Evolutionary conservation across 495 filamentous ascomycete species (phyloP).

Genomic region (Penicillium crystallinum): DNA sequence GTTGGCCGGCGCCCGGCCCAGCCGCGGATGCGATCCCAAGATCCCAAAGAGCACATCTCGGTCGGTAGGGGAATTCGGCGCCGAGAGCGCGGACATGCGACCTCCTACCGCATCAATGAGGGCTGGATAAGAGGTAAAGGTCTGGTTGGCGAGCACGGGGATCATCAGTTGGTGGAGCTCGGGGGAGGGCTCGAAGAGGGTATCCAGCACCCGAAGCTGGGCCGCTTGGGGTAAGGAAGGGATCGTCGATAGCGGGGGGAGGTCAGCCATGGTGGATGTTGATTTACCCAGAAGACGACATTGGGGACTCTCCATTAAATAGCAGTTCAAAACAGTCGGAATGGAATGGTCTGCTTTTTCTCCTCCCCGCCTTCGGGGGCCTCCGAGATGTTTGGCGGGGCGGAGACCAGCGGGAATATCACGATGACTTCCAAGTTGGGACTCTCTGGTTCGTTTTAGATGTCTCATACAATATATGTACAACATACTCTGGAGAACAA

Average conservation of each 20-base stretch:
- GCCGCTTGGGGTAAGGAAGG: constrained; percentile 51
- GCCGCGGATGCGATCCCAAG: constrained; percentile 78
- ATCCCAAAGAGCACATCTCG: constrained; percentile 60
- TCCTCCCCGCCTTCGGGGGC: constrained; percentile 27
- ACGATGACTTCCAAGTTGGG: background rate
- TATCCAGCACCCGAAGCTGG: constrained; percentile 63
- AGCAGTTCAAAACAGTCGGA: too few relatives aligned
- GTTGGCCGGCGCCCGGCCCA: constrained; percentile 61
- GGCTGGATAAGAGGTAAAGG: constrained; percentile 56
- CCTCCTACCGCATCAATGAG: constrained; percentile 55
- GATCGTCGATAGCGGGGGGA: constrained; percentile 50
- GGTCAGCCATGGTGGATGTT: constrained; percentile 25
- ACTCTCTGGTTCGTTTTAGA: background rate
- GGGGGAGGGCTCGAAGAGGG: constrained; percentile 80
- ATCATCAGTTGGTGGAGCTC: constrained; percentile 68
- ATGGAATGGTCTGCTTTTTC: background rate
- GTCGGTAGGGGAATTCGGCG: constrained; percentile 43
- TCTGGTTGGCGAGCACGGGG: constrained; percentile 56
- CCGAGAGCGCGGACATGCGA: constrained; percentile 49
- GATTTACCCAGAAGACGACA: too few relatives aligned
- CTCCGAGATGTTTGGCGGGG: constrained; percentile 22
- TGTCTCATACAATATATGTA: too few relatives aligned
- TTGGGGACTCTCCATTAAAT: background rate
- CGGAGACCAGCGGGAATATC: constrained; percentile 13
- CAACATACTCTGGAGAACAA: too few relatives aligned